Base-by-base conservation (phyloP, 495 filamentous ascomycete genomes). In the Trichocladium uniseriatum region DNA sequence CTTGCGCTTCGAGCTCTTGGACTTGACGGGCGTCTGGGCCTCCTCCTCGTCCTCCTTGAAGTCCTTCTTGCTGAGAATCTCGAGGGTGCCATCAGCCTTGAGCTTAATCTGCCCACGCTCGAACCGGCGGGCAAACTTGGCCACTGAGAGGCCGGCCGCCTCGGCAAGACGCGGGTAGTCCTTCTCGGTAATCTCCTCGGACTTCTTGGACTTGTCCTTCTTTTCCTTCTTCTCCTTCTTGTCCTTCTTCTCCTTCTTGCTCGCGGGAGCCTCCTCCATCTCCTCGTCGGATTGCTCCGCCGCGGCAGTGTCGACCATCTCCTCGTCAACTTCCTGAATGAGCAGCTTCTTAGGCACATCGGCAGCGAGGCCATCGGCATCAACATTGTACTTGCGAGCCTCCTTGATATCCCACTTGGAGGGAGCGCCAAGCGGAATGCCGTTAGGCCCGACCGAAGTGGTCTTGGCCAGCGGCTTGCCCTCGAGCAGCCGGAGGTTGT, bases 351-450 rank as follows among this genome's bases (percentile, higher is more conserved):
- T 75, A 18, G 80, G 74, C 36, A 86, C 85, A 57, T 91, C 82
- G 7, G 79, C 79, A 43, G 76, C 71, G 39, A 95, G 61, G 18
- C 90, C 89, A 69, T 98, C 92, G 40, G 88, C 92, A 68, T 96
- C 92, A 22, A 80, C 72, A 66, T 97, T 97, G 73, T 98, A 98
- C 68, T 90, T 94, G 58, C 89, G 79, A n/a, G 85, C 84, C 59
- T 96, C 88, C 68, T 91, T 94, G 57, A 96, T 69, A 51, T 92
- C 86, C 75, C 87, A 96, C 68, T 95, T 96, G 49, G 80, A 73
- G 28, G 87, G 77, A 18, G 66, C 61, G 36, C 51, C 49, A 11
- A 74, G 53, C 31, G 74, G 61, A 21, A 78, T 72, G 48, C 81
- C 87, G 58, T 83, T 83, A 52, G 88, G 88, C 21, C 73, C 83